Conservation (phyloP, 2,329 filamentous ascomycete genomes). For the Pezicula rhizophila region DNA sequence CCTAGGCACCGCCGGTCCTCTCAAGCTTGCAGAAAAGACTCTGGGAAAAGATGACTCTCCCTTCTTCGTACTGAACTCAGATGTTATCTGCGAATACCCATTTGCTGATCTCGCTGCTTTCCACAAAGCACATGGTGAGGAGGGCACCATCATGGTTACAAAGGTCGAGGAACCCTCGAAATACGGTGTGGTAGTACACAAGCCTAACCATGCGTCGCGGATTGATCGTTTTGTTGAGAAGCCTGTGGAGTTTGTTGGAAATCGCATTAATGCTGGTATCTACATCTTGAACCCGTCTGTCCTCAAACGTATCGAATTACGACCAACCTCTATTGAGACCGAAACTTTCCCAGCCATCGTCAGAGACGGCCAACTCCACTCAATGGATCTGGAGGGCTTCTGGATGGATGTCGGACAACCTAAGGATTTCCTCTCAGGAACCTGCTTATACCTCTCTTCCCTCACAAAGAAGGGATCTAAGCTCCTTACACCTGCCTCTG, state of each 20-base stretch:
- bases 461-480: constrained; percentile 86
- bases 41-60: constrained; percentile 88
- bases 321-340: constrained; percentile 96
- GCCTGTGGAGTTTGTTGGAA: constrained; percentile 96
- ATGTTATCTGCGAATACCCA: constrained; percentile 96
- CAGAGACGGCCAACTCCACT: constrained; percentile 84
- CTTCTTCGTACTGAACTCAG: constrained; percentile 98
- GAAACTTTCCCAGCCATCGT: constrained; percentile 96
- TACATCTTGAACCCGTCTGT: constrained; percentile 96
- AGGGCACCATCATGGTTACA: constrained; percentile 96
- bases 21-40: constrained; percentile 91
- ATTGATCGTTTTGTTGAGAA: constrained; percentile 99
- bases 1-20: constrained; percentile 85
- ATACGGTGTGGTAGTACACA: constrained; percentile 97
- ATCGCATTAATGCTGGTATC: constrained; percentile 97
- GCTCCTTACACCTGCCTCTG: constrained; percentile 65
- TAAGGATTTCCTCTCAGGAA: constrained; percentile 95
- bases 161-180: constrained; percentile 99
- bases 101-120: constrained; percentile 86
- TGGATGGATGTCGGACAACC: constrained; percentile 99
- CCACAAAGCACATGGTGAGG: constrained; percentile 87
- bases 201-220: constrained; percentile 80
- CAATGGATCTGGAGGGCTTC: constrained; percentile 93
- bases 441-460: constrained; percentile 91
- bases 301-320: constrained; percentile 85